Conservation (phyloP, 805 yeast genomes). For the Isabelozyma pseudorhagii region DNA sequence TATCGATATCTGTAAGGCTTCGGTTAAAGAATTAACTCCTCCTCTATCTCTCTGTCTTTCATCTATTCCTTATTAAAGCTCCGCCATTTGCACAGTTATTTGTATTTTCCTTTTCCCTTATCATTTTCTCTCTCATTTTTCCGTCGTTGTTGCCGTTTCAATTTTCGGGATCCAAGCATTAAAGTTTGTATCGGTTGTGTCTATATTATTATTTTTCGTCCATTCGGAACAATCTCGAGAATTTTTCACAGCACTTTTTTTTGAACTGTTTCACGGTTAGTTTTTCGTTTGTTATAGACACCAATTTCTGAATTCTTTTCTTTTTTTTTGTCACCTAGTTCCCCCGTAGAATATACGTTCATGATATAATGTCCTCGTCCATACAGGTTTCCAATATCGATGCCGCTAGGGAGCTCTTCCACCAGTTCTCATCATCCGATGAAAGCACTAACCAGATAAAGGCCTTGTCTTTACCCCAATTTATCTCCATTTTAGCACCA, state of each 20-base stretch:
- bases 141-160: neutral
- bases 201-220: neutral
- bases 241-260: neutral
- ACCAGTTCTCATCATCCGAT: slow-evolving; percentile 33
- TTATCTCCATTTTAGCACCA: slow-evolving; percentile 38
- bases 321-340: too few species aligned
- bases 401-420: slow-evolving; percentile 31
- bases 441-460: slow-evolving; percentile 14
- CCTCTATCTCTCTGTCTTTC: too few species aligned
- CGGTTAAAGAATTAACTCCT: too few species aligned
- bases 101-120: neutral
- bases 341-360: too few species aligned
- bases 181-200: neutral
- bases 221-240: neutral
- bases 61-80: too few species aligned
- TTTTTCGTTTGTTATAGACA: too few species aligned
- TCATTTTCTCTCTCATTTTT: too few species aligned
- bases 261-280: too few species aligned
- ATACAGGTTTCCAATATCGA: neutral
- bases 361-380: neutral
- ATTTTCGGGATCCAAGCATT: neutral
- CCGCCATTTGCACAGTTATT: neutral
- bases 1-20: too few species aligned
- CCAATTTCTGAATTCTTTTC: too few species aligned
- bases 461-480: slow-evolving; percentile 32